phyloP scores from a whole-genome alignment of 2,329 filamentous ascomycete genomes.

The Diaporthe ampelina region DNA sequence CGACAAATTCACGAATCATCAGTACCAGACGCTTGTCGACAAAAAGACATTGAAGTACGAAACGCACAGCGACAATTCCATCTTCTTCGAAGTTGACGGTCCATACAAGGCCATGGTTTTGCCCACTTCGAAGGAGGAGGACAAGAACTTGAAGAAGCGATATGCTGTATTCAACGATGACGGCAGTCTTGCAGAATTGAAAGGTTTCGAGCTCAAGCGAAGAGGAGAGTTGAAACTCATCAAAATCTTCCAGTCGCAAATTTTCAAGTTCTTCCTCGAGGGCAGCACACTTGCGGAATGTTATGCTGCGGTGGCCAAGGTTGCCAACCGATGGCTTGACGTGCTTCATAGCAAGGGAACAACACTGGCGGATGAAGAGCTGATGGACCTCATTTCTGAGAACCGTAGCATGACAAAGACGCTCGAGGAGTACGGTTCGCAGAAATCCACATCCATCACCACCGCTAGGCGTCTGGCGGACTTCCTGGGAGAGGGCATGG shows the following conservation, averaged over 20 bases:
- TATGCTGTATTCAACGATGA: conserved; percentile 99
- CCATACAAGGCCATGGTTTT: conserved; percentile 98
- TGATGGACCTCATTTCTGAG: conserved; percentile 99
- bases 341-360: conserved; percentile 90
- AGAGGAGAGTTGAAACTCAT: conserved; percentile 98
- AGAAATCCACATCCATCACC: conserved; percentile 99
- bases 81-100: conserved; percentile 99
- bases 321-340: conserved; percentile 97
- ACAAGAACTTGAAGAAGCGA: conserved; percentile 99
- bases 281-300: conserved; percentile 89
- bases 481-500: conserved; percentile 98
- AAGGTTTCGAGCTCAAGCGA: conserved; percentile 97
- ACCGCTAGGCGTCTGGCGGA: conserved; percentile 95
- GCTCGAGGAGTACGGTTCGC: conserved; percentile 92
- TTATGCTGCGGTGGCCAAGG: conserved; percentile 91
- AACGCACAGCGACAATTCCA: conserved; percentile 98
- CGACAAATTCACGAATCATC: conserved; percentile 94
- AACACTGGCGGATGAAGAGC: conserved; percentile 93
- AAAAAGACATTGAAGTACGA: conserved; percentile 88
- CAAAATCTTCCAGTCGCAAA: conserved; percentile 99
- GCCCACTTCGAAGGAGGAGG: conserved; percentile 97
- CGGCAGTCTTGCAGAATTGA: conserved; percentile 92
- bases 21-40: conserved; percentile 93
- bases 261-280: conserved; percentile 99
- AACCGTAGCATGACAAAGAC: conserved; percentile 99